Conservation (phyloP, 192 early-diverging fungal species). For the Phycomyces blakesleeanus region DNA sequence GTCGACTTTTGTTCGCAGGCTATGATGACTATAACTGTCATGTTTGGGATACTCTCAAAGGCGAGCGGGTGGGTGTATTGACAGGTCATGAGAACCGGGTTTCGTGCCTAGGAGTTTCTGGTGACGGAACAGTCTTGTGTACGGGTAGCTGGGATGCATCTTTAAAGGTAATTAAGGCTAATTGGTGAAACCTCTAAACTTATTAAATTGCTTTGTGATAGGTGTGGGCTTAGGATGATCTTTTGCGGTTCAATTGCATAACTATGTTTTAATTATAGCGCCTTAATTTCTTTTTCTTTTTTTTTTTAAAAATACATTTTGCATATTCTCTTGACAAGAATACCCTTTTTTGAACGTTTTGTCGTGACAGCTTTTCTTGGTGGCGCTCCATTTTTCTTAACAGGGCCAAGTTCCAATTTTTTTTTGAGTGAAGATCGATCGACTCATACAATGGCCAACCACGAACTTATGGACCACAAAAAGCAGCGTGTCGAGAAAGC, state of each 20-base stretch:
- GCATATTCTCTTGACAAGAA: too few species aligned
- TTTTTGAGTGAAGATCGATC: slow-evolving; percentile 1
- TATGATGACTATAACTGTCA: slow-evolving; percentile 99
- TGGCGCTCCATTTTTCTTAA: background rate
- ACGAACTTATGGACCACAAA: slow-evolving; percentile 9
- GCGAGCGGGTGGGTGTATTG: slow-evolving; percentile 90
- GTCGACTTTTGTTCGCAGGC: slow-evolving; percentile 94
- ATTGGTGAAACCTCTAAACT: too few species aligned
- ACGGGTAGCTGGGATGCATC: slow-evolving; percentile 98
- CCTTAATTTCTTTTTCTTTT: too few species aligned
- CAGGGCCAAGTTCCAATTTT: background rate
- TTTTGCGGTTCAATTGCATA: too few species aligned
- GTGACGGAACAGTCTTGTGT: slow-evolving; percentile 97
- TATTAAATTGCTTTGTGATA: too few species aligned
- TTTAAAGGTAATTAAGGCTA: slow-evolving; percentile 73
- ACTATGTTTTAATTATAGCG: too few species aligned
- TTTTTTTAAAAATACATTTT: too few species aligned
- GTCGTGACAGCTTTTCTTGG: slow-evolving; percentile 3
- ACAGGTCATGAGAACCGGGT: slow-evolving; percentile 97
- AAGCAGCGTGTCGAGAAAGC: slow-evolving; percentile 17
- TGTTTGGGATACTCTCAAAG: slow-evolving; percentile 98
- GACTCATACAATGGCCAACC: background rate
- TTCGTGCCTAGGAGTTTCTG: slow-evolving; percentile 91
- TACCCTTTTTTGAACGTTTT: too few species aligned
- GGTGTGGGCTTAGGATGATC: too few species aligned